phyloP scores from a whole-genome alignment of 345 rosid genomes.

The Boechera divaricarpa region DNA sequence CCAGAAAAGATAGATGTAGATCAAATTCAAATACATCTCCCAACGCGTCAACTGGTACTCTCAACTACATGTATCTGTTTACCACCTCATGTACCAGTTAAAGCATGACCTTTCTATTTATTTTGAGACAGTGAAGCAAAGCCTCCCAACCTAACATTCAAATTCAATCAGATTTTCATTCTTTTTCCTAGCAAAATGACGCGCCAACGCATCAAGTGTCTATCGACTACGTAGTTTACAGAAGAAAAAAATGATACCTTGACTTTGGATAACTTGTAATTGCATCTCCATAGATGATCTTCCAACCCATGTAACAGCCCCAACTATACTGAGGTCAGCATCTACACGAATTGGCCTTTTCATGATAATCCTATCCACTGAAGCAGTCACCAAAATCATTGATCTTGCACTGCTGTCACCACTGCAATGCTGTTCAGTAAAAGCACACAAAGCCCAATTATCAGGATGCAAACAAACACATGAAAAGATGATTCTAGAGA shows the following conservation, averaged over 20 bases:
- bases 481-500: not conserved
- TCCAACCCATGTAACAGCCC: conserved; percentile 93
- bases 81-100: conserved; percentile 11
- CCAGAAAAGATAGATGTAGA: not conserved
- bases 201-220: not conserved
- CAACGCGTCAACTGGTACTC: conserved; percentile 6
- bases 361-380: conserved; percentile 80
- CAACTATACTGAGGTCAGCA: conserved; percentile 61
- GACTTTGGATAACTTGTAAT: conserved; percentile 67
- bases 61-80: not conserved
- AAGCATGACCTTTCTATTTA: not conserved
- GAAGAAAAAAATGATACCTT: conserved; percentile 49
- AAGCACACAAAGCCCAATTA: conserved; percentile 1
- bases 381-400: conserved; percentile 82
- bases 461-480: conserved; percentile 12
- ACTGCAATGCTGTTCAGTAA: conserved; percentile 63
- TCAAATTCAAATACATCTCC: conserved; percentile 7
- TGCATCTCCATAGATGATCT: conserved; percentile 91
- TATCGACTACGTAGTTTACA: not conserved
- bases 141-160: not conserved
- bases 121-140: not conserved
- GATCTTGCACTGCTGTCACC: conserved; percentile 65
- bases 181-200: not conserved
- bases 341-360: conserved; percentile 69
- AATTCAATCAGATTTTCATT: not conserved